Evolutionary conservation across 257 asterid species (phyloP), one percentile per base, ranked within the genome.

Genomic region (Solanum tacnaense): DNA sequence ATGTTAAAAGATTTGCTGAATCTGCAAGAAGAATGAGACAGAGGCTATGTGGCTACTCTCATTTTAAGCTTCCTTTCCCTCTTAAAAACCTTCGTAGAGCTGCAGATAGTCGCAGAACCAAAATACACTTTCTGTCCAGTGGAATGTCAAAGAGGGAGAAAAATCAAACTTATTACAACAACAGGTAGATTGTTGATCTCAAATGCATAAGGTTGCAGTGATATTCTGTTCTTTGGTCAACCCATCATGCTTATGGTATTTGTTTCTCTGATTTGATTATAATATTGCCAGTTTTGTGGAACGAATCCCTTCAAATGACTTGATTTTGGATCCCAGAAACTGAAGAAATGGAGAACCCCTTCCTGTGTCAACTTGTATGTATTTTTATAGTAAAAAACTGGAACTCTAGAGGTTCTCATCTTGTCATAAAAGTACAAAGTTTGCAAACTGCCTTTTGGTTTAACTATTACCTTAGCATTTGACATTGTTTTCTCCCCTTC

Each of bases 1-100:
- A 93, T 89, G 99, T 93, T 89, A 97, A 96, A 91, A 91, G 98
- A 88, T 89, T 94, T 89, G 98, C 99, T 31, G 99, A 97, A 46
- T 94, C 98, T 18, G 97, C 96, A 31, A 93, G 91, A 87, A 95
- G 98, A 91, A 92, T 83, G 88, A 93, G 98, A 90, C 25, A 90
- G 65, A 91, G 88, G 89, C 81, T 94, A 75, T 89, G 97, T 84
- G 96, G 96, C 31, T 29, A 89, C 88, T 23, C 91, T 52, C 83
- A 87, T 36, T 89, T 86, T 88, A 86, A 91, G 92, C 93, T 93
- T 44, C 98, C 98, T 3, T 75, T 36, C 21, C 92, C 90, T 88
- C 98, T 96, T 85, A 92, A 92, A 84, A 88, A 78, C 88, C 98
- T 97, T 84, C 90, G 91, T 32, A 89, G 36, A 68, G 98, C 98